Evolutionary conservation across 1,139 yeast species (phyloP).

Genomic region (Yamadazyma membranifaciens): DNA sequence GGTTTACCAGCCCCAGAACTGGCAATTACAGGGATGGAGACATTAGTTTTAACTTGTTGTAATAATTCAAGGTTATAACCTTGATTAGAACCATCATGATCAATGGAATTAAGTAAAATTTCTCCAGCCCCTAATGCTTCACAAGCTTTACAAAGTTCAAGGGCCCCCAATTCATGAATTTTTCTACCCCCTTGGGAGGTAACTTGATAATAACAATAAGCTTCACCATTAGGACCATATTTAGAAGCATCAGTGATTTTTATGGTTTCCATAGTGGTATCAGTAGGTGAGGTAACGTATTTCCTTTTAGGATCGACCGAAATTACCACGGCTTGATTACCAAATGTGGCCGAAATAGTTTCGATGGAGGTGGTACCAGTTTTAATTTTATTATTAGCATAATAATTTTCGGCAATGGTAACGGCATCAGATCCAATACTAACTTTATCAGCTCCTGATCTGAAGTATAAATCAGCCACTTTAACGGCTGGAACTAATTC

Average conservation of each 20-base stretch:
- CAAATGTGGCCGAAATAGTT: slow-evolving; percentile 85
- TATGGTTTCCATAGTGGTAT: slow-evolving; percentile 59
- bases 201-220: slow-evolving; percentile 89
- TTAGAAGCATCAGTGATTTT: slow-evolving; percentile 42
- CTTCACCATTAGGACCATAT: slow-evolving; percentile 81
- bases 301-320: slow-evolving; percentile 94
- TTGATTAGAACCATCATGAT: slow-evolving; percentile 91
- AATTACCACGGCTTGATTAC: slow-evolving; percentile 94
- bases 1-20: slow-evolving; percentile 97
- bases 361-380: slow-evolving; percentile 86
- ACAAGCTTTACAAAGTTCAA: slow-evolving; percentile 82
- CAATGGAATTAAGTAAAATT: slow-evolving; percentile 86
- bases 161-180: slow-evolving; percentile 84
- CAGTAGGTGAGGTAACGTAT: slow-evolving; percentile 61
- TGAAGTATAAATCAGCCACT: slow-evolving; percentile 86
- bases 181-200: slow-evolving; percentile 97
- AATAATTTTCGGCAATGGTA: slow-evolving; percentile 77
- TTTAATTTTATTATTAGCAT: slow-evolving; percentile 53
- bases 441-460: slow-evolving; percentile 96
- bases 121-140: slow-evolving; percentile 98
- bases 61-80: slow-evolving; percentile 89
- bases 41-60: slow-evolving; percentile 70
- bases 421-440: slow-evolving; percentile 99
- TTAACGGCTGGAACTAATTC: slow-evolving; percentile 76
- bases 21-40: slow-evolving; percentile 89